Evolutionary conservation across 2,329 filamentous ascomycete genomes (phyloP).

Genomic region (Aureobasidium sp.): DNA sequence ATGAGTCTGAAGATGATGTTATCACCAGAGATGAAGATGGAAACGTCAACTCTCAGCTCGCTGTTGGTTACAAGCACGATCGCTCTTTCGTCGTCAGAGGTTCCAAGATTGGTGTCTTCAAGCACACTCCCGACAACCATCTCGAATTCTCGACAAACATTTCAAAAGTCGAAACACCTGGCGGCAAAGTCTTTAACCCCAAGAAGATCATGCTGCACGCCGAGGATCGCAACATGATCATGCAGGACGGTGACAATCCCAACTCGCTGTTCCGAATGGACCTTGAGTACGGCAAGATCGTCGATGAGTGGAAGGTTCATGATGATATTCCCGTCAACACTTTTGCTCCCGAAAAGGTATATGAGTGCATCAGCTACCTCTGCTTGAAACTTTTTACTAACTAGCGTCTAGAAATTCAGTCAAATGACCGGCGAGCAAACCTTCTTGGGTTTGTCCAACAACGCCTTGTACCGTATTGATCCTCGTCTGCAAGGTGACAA

Average conservation of each 20-base stretch:
- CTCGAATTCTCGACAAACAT: conserved; percentile 96
- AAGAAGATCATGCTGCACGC: conserved; percentile 96
- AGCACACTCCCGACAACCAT: conserved; percentile 85
- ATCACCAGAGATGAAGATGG: conserved; percentile 61
- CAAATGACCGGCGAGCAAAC: conserved; percentile 95
- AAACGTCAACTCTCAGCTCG: conserved; percentile 85
- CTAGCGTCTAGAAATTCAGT: conserved; percentile 66
- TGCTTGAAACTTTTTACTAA: conserved; percentile 16
- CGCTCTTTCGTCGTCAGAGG: conserved; percentile 94
- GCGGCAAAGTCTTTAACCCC: conserved; percentile 80
- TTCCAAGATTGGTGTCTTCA: conserved; percentile 98
- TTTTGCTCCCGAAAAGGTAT: conserved; percentile 79
- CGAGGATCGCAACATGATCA: conserved; percentile 79
- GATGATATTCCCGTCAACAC: conserved; percentile 89
- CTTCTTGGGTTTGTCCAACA: conserved; percentile 86
- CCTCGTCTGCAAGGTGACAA: conserved; percentile 85
- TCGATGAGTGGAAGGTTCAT: conserved; percentile 98
- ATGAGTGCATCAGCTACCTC: conserved; percentile 17
- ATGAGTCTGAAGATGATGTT: conserved; percentile 73
- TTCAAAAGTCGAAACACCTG: conserved; percentile 84
- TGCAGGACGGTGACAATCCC: conserved; percentile 74
- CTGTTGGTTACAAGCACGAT: conserved; percentile 95
- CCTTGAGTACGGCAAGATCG: conserved; percentile 92
- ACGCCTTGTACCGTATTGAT: conserved; percentile 88
- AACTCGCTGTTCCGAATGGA: conserved; percentile 97